Base-by-base conservation (phyloP, 352 stramenopile species). In the Globisporangium splendens region DNA sequence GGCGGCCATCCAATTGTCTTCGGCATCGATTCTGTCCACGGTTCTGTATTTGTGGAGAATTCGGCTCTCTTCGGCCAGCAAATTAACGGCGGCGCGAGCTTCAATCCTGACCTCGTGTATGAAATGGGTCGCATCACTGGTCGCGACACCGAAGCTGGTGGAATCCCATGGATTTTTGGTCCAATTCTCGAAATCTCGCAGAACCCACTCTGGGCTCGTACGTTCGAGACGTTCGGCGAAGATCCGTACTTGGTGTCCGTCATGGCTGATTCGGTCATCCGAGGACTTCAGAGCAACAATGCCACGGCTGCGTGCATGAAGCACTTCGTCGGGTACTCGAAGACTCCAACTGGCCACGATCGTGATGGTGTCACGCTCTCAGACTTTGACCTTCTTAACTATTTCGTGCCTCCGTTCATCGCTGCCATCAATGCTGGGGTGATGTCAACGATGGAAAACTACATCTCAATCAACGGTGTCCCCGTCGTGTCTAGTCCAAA, bases 171-270 rank as follows among this genome's bases (percentile, higher is more conserved):
- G 28, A 8, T 35, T 8, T 35, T 35, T 35, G 28, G 28, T 4
- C 28, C 28, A 10, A 35, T 35, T 35, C 28, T 35, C 10, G 28
- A 35, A 35, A 35, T 35, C 28, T 35, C 28, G 28, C 28, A 35
- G 7, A 35, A 35, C 28, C 28, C 28, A 11, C 28, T 35, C 28
- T 31, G 24, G 24, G 24, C 24, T 2, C 71, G 93, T 17, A 91
- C 94, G 3, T 98, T 87, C 56, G 95, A 98, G 68, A 98, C 92
- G 11, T 98, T 98, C 73, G 91, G 95, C 4, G 89, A 98, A 81
- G 90, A 98, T 54, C 88, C 89, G 8, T 59, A 89, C 33, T 28
- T 97, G 7, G 88, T 88, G 1, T 81, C 86, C 0, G 64, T 83
- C 42, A 92, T 98, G 80, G 89, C 77, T 2, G 66, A 77, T 35